Conservation (phyloP, 2,329 filamentous ascomycete genomes). For the Amylocarpus encephaloides region DNA sequence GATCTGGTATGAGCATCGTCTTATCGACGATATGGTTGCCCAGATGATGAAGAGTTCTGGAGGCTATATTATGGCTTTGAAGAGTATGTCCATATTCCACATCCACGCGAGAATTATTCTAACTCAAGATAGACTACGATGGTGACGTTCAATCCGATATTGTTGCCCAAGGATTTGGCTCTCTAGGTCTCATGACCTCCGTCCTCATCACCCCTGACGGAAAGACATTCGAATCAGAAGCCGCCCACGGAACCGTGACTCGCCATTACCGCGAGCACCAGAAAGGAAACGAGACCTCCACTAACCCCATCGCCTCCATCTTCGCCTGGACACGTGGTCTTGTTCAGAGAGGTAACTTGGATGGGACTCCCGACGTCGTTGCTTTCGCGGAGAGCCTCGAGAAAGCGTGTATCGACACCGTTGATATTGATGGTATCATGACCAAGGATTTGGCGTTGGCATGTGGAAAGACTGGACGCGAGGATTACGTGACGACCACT, state of each 20-base stretch:
- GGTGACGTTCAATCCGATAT: conserved; percentile 98
- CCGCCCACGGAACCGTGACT: conserved; percentile 95
- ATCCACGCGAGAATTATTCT: conserved; percentile 1
- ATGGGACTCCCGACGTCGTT: conserved; percentile 85
- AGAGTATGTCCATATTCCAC: conserved; percentile 59
- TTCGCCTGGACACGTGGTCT: conserved; percentile 98
- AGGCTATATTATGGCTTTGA: conserved; percentile 94
- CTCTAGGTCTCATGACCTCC: conserved; percentile 96
- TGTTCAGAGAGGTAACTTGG: conserved; percentile 85
- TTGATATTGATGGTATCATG: conserved; percentile 47
- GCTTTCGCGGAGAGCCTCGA: conserved; percentile 89
- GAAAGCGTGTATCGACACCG: conserved; percentile 65
- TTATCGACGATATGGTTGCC: conserved; percentile 99
- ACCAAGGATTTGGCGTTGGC: conserved; percentile 98
- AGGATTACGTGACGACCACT: conserved; percentile 83
- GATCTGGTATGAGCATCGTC: conserved; percentile 98
- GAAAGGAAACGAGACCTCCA: conserved; percentile 94
- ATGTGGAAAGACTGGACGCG: conserved; percentile 77
- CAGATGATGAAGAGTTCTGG: conserved; percentile 99
- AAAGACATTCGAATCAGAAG: conserved; percentile 95
- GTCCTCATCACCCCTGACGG: conserved; percentile 95
- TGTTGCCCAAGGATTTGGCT: conserved; percentile 96
- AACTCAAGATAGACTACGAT: conserved; percentile 71
- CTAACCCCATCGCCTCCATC: conserved; percentile 97
- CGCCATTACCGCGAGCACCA: conserved; percentile 99